Conservation (phyloP, 768 basidiomycete genomes). For the Rhodotorula kratochvilovae region DNA sequence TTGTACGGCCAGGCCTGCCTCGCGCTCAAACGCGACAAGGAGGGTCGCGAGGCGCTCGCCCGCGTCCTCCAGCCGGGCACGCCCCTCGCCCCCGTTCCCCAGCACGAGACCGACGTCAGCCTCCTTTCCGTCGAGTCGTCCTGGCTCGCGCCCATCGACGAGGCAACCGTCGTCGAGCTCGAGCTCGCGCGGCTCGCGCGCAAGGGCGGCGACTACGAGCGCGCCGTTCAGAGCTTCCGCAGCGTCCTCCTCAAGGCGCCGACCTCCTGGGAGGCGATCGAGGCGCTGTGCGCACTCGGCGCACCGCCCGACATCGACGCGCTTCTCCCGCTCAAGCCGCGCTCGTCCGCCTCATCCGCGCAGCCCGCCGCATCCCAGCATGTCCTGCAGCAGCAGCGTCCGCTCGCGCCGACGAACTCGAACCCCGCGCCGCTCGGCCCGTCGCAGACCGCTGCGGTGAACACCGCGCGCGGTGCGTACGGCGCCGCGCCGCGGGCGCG, state of each 20-base stretch:
- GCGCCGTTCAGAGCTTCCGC: constrained; percentile 66
- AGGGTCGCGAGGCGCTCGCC: constrained; percentile 53
- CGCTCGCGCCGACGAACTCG: neutral
- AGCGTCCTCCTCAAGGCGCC: constrained; percentile 69
- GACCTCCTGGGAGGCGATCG: constrained; percentile 86
- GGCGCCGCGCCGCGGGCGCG: neutral
- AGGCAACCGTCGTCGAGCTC: constrained; percentile 60
- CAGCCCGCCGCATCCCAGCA: constrained; percentile 8
- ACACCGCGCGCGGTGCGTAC: neutral
- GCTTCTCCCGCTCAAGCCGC: constrained; percentile 6
- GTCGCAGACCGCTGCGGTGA: constrained; percentile 8
- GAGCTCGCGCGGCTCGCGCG: constrained; percentile 69
- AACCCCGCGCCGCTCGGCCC: constrained; percentile 12
- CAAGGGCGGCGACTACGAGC: constrained; percentile 71
- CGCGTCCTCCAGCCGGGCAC: constrained; percentile 50
- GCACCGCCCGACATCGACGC: constrained; percentile 42
- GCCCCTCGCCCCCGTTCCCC: constrained; percentile 54
- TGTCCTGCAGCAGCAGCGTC: neutral
- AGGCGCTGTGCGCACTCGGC: constrained; percentile 78
- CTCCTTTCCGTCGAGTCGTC: neutral
- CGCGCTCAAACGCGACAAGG: constrained; percentile 65
- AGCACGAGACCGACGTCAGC: neutral
- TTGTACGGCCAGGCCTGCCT: constrained; percentile 73
- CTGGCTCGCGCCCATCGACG: neutral
- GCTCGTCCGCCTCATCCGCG: neutral